Conservation (phyloP, 345 rosid genomes). For the Acer saccharum region DNA sequence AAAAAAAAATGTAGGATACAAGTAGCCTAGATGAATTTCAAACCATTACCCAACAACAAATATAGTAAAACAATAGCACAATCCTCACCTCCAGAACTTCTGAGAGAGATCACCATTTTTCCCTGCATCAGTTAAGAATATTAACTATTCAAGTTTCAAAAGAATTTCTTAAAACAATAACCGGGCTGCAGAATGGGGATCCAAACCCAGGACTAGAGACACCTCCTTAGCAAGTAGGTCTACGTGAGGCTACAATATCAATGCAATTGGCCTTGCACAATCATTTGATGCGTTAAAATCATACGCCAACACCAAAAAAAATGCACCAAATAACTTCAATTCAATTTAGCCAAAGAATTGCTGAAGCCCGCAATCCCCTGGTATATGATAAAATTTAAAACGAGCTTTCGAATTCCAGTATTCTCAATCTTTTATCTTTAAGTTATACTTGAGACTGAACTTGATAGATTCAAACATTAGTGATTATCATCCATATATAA, state of each 20-base stretch:
- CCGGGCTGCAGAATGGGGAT: too few relatives aligned
- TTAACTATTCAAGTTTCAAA: neutral
- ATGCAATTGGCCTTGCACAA: neutral
- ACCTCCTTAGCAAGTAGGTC: neutral
- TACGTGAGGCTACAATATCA: neutral
- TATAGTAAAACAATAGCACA: neutral
- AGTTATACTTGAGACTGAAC: neutral
- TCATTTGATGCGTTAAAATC: neutral
- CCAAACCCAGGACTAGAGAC: too few relatives aligned
- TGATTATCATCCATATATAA: neutral
- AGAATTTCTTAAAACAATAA: too few relatives aligned
- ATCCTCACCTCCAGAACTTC: slow-evolving; percentile 89
- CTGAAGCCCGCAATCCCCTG: too few relatives aligned
- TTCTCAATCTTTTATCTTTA: neutral
- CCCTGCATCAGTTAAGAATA: slow-evolving; percentile 48
- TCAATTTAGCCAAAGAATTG: too few relatives aligned
- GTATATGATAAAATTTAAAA: too few relatives aligned
- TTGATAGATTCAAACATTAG: neutral
- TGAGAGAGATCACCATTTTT: slow-evolving; percentile 80
- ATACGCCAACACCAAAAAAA: too few relatives aligned
- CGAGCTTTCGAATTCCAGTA: too few relatives aligned
- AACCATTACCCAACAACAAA: neutral
- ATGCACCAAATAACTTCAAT: too few relatives aligned
- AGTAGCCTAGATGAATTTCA: neutral
- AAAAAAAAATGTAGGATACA: slow-evolving; percentile 10